These are phyloP conservation scores for Aureobasidium sp. DNA, from an alignment of 2,329 filamentous ascomycete genomes.

Conservation along the genomic window DNA sequence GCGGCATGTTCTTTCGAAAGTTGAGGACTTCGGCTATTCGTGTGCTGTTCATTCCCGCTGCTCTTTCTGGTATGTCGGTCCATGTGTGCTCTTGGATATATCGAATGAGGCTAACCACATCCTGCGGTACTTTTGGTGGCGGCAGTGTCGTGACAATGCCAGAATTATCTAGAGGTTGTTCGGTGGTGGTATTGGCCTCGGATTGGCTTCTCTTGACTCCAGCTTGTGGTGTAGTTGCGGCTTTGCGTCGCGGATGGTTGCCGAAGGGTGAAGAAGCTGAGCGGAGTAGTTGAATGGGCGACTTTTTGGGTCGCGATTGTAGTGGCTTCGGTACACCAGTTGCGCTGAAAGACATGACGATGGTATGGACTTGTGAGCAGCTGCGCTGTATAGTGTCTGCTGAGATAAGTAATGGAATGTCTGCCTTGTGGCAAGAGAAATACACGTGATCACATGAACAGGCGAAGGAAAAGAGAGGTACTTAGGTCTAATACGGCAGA, in stretches of 20 bases:
- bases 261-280: conserved; percentile 27
- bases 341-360: conserved; percentile 15
- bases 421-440: conserved; percentile 5
- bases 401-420: not conserved
- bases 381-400: not conserved
- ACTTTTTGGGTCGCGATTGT: conserved; percentile 16
- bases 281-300: conserved; percentile 13
- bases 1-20: conserved; percentile 51
- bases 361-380: no score
- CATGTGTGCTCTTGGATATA: conserved; percentile 58
- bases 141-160: conserved; percentile 50
- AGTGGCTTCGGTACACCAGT: conserved; percentile 14
- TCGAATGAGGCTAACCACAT: conserved; percentile 41
- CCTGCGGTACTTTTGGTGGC: conserved; percentile 55
- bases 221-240: conserved; percentile 15
- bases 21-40: conserved; percentile 56
- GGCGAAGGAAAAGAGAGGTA: not conserved
- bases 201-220: conserved; percentile 7
- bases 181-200: conserved; percentile 16
- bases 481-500: not conserved
- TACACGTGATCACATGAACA: conserved; percentile 1
- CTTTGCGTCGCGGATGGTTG: conserved; percentile 28
- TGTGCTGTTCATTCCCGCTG: conserved; percentile 54
- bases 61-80: conserved; percentile 48
- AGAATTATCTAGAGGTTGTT: conserved; percentile 50